phyloP scores from a whole-genome alignment of 257 asterid species.

The Ophiorrhiza pumila region DNA sequence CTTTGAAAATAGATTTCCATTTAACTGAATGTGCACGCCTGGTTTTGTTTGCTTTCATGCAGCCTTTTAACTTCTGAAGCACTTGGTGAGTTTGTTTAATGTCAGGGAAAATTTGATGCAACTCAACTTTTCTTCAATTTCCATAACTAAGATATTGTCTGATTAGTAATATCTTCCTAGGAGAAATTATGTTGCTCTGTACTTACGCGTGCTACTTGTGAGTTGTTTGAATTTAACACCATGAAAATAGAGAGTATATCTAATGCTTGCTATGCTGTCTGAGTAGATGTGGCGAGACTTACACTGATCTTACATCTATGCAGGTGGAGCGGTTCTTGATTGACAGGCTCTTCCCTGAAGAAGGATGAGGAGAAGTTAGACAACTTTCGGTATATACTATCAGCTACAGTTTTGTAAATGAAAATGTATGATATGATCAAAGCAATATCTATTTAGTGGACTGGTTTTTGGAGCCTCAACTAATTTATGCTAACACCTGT shows the following conservation, averaged over 20 bases:
- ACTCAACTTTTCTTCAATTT: neutral
- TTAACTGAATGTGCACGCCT: neutral
- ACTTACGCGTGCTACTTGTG: neutral
- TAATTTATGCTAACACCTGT: neutral
- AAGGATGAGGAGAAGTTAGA: conserved; percentile 2
- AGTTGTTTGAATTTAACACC: neutral
- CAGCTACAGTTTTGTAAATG: conserved; percentile 33
- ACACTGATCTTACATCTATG: conserved; percentile 16
- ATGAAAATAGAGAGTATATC: neutral
- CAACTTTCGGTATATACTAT: conserved; percentile 11
- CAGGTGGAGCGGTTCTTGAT: conserved; percentile 83
- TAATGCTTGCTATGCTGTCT: neutral
- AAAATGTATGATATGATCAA: conserved; percentile 22
- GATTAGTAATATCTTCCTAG: neutral
- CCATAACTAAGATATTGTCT: neutral
- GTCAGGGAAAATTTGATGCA: neutral
- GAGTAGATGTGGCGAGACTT: neutral
- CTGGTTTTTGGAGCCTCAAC: neutral
- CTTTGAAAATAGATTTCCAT: neutral
- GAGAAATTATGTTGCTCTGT: neutral
- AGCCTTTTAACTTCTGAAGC: neutral
- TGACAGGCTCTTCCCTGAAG: conserved; percentile 21
- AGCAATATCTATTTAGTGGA: conserved; percentile 4
- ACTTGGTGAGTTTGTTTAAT: neutral
- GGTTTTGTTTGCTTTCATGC: neutral